Evolutionary conservation across 192 early-diverging fungal species (phyloP).

Genomic region (Podila epigama): DNA sequence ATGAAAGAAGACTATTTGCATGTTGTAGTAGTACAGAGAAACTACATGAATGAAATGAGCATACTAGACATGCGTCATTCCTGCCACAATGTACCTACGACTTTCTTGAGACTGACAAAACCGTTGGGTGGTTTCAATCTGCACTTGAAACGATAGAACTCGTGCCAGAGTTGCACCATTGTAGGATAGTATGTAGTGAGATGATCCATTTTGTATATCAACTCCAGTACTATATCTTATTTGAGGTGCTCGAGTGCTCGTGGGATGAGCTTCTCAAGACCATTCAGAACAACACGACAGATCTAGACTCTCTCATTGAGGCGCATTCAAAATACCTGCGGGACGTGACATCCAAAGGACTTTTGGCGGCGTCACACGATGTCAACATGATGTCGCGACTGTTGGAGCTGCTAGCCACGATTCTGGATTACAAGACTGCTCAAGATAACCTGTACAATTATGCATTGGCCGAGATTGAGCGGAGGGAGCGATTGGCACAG

Average conservation of each 20-base stretch:
- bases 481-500: slow-evolving; percentile 36
- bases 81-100: no score
- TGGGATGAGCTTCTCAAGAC: slow-evolving; percentile 81
- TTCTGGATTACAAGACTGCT: slow-evolving; percentile 68
- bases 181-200: slow-evolving; percentile 74
- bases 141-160: slow-evolving; percentile 44
- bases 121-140: slow-evolving; percentile 23
- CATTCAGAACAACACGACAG: slow-evolving; percentile 65
- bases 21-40: no score
- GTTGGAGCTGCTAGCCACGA: slow-evolving; percentile 66
- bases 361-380: slow-evolving; percentile 60
- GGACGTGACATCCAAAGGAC: slow-evolving; percentile 69
- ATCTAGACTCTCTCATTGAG: slow-evolving; percentile 82
- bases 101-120: no score
- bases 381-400: slow-evolving; percentile 54
- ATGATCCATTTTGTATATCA: slow-evolving; percentile 97
- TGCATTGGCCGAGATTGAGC: slow-evolving; percentile 49
- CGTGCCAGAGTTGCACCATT: slow-evolving; percentile 68
- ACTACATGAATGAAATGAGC: slow-evolving; percentile 4
- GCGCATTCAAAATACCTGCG: slow-evolving; percentile 81
- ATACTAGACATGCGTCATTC: not conserved
- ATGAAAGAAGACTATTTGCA: no score
- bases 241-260: slow-evolving; percentile 90
- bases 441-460: slow-evolving; percentile 60
- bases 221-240: slow-evolving; percentile 91